phyloP scores from a whole-genome alignment of 306 rosid species.

The Carpinus fangiana region DNA sequence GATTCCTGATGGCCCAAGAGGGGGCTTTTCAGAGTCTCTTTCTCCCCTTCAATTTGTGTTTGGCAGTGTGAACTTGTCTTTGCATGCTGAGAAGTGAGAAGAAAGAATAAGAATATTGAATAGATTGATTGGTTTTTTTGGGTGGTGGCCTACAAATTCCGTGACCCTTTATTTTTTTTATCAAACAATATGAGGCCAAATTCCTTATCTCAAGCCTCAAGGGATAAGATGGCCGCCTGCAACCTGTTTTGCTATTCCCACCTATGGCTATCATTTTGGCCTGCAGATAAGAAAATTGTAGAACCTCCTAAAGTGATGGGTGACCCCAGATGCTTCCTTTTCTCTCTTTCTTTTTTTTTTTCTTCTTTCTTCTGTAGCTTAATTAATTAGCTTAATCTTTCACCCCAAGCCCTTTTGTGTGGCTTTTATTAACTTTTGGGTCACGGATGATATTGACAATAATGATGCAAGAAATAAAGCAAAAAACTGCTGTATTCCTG shows the following conservation, averaged over 20 bases:
- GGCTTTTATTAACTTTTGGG: background rate
- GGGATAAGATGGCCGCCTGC: conserved; percentile 12
- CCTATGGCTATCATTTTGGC: conserved; percentile 15
- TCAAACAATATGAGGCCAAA: conserved; percentile 10
- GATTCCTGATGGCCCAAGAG: conserved; percentile 29
- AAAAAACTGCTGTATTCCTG: background rate
- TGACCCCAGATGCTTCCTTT: conserved; percentile 25
- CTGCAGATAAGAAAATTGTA: conserved; percentile 20
- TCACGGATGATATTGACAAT: background rate
- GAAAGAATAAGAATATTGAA: conserved; percentile 48
- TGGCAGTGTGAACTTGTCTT: conserved; percentile 40
- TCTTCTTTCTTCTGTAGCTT: background rate
- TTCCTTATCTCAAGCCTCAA: conserved; percentile 47
- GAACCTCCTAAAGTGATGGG: conserved; percentile 23
- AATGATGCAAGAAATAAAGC: background rate
- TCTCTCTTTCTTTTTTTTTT: background rate
- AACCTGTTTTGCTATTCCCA: conserved; percentile 23
- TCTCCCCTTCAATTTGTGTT: conserved; percentile 3
- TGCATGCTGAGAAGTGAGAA: conserved; percentile 28
- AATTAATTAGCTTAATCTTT: background rate
- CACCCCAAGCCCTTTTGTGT: background rate
- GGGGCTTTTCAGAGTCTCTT: conserved; percentile 23
- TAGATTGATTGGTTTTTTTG: conserved; percentile 8
- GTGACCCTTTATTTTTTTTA: conserved; percentile 22
- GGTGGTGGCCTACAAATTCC: conserved; percentile 42